phyloP scores from a whole-genome alignment of 2,329 filamentous ascomycete species.

The Biscogniauxia marginata region DNA sequence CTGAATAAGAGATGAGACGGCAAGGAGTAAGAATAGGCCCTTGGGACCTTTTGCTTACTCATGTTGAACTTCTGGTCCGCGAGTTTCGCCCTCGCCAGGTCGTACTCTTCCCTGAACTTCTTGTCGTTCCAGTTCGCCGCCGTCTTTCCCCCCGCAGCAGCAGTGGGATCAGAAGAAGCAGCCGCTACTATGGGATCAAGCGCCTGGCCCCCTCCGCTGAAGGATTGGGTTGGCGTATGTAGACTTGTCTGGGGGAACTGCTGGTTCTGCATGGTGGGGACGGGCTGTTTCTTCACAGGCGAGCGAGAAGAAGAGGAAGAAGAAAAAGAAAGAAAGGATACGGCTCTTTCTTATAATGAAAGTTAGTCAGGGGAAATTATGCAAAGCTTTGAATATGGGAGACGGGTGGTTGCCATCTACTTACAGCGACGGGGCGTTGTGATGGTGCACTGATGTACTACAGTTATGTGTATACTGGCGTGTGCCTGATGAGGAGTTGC shows the following conservation, averaged over 20 bases:
- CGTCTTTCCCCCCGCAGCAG: slow-evolving; percentile 27
- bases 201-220: slow-evolving; percentile 24
- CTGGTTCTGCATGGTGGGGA: slow-evolving; percentile 2
- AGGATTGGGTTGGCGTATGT: slow-evolving; percentile 32
- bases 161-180: neutral
- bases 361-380: too few species aligned
- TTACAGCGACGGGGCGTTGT: too few species aligned
- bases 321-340: too few species aligned
- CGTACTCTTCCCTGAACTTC: slow-evolving; percentile 45
- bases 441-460: too few species aligned
- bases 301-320: too few species aligned
- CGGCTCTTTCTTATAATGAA: too few species aligned
- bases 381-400: too few species aligned
- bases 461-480: too few species aligned
- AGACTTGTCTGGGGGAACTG: slow-evolving; percentile 20
- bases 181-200: slow-evolving; percentile 14
- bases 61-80: slow-evolving; percentile 47
- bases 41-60: too few species aligned
- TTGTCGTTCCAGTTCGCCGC: slow-evolving; percentile 30
- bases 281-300: too few species aligned
- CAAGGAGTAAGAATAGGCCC: slow-evolving; percentile 12
- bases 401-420: too few species aligned
- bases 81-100: slow-evolving; percentile 38
- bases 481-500: too few species aligned
- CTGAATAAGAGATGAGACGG: slow-evolving; percentile 11